A percentile compares a stretch with the other conserved stretches of the same genome.
Evolutionary conservation across 176 grass and related monocot species (phyloP).

Genomic region (Bonia amplexicaulis): DNA sequence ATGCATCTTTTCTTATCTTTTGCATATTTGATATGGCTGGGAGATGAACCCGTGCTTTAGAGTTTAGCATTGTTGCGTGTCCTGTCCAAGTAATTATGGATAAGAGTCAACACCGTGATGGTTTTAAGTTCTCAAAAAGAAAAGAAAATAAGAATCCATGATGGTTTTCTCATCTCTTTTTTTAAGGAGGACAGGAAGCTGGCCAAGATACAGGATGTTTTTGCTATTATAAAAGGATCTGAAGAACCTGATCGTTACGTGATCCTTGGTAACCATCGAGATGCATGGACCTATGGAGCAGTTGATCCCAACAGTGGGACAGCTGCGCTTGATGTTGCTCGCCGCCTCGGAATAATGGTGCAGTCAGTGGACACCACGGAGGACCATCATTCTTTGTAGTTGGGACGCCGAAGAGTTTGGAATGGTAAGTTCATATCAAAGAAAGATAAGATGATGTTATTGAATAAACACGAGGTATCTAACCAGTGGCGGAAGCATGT

Average conservation of each 20-base stretch:
- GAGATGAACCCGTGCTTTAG: neutral
- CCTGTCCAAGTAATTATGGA: neutral
- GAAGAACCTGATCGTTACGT: slow-evolving; percentile 89
- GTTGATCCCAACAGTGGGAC: slow-evolving; percentile 97
- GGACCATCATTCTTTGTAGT: slow-evolving; percentile 88
- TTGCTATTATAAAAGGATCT: slow-evolving; percentile 56
- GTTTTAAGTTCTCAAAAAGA: neutral
- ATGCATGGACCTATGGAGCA: slow-evolving; percentile 97
- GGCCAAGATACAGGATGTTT: slow-evolving; percentile 56
- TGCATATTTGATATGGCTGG: neutral
- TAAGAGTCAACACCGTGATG: neutral
- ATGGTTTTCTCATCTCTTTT: slow-evolving; percentile 29
- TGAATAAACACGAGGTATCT: neutral
- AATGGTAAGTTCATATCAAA: slow-evolving; percentile 62
- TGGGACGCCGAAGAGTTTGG: slow-evolving; percentile 99
- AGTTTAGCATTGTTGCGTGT: neutral
- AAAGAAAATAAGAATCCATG: neutral
- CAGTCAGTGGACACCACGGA: slow-evolving; percentile 76
- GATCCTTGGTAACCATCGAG: slow-evolving; percentile 95
- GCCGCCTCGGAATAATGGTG: slow-evolving; percentile 70
- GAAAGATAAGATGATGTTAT: neutral
- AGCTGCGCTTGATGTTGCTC: slow-evolving; percentile 71
- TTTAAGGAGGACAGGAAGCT: slow-evolving; percentile 80
- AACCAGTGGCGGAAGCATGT: neutral
- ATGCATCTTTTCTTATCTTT: slow-evolving; percentile 7